Evolutionary conservation across 83 land plant genomes (phyloP).

Genomic region (Thuja plicata): DNA sequence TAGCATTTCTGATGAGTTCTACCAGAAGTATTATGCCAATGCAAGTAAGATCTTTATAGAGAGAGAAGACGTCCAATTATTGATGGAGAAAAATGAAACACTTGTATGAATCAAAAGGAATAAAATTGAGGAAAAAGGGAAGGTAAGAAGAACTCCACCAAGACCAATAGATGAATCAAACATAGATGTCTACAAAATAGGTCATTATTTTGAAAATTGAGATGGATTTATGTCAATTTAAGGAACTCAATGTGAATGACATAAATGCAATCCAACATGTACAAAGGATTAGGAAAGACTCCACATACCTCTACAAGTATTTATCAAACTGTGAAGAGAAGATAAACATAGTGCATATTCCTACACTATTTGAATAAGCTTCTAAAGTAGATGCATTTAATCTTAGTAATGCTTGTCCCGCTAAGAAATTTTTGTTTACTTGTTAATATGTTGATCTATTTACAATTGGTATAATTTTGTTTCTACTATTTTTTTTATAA

Average conservation of each 20-base stretch:
- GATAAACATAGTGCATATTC: not conserved
- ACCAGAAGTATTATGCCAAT: constrained; percentile 13
- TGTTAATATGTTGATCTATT: not conserved
- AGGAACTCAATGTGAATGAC: constrained; percentile 6
- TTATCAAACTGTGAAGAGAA: not conserved
- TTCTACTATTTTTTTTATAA: not conserved
- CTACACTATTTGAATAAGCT: not conserved
- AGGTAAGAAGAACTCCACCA: constrained; percentile 22
- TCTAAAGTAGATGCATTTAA: not conserved
- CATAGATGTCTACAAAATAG: constrained; percentile 33
- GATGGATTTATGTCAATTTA: constrained; percentile 17
- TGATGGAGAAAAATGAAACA: constrained; percentile 23
- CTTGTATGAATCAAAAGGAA: constrained; percentile 28
- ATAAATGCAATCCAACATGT: not conserved
- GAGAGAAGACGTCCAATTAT: constrained; percentile 27
- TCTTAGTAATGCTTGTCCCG: not conserved
- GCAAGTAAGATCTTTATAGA: constrained; percentile 28
- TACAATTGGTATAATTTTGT: not conserved
- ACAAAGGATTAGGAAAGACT: constrained; percentile 1
- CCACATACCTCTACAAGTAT: not conserved
- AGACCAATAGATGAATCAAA: constrained; percentile 15
- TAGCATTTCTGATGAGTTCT: constrained; percentile 24
- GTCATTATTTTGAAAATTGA: constrained; percentile 34
- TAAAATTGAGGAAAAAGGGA: constrained; percentile 22
- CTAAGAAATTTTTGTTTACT: not conserved